Base-by-base conservation (phyloP, 2,329 filamentous ascomycete genomes). In the Sphaerulina vaccinii region DNA sequence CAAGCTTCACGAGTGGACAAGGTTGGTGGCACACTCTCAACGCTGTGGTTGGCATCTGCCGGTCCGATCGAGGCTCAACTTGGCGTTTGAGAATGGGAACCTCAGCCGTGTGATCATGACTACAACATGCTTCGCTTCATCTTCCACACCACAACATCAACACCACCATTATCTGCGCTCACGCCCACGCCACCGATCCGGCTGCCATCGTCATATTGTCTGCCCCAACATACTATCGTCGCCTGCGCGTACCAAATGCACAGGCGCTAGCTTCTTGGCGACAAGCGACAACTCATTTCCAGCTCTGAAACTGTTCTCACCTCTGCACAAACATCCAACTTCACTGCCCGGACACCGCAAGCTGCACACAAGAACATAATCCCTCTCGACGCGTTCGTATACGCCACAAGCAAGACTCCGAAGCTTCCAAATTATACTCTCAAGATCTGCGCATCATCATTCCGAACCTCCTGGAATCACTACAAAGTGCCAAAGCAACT, bases 1-100 rank as follows among this genome's bases (percentile, higher is more conserved):
- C 23, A 54, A 46, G 41, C 46, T 53, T 49, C 42, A 42, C 27
- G 23, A 24, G 35, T 33, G 36, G 37, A 54, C 51, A 54, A 50
- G 51, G 51, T 54, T 54, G 45, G 51, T 49, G 18, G 45, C 40
- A 54, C 51, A 49, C 32, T 41, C 47, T 54, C 38, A 41, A 49
- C 39, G 48, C 24, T 50, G 21, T 37, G 39, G 40, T 43, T 50
- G 48, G 48, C 37, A 37, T 49, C 3, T 50, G 39, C 39, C 21
- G 48, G 48, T 38, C 33, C 32, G 48, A 50, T 43, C 40, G 48
- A 18, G 32, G 36, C n/a, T 9, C 8, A 35, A 49, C 48, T 50
- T 50, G 48, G 48, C 48, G 48, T 44, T 49, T 49, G 45, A 35
- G 35, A n/a, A 24, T 40, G 45, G 45, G 36, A 18, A 39, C 36